Conservation (phyloP, 805 yeast genomes). For the Lipomyces orientalis region DNA sequence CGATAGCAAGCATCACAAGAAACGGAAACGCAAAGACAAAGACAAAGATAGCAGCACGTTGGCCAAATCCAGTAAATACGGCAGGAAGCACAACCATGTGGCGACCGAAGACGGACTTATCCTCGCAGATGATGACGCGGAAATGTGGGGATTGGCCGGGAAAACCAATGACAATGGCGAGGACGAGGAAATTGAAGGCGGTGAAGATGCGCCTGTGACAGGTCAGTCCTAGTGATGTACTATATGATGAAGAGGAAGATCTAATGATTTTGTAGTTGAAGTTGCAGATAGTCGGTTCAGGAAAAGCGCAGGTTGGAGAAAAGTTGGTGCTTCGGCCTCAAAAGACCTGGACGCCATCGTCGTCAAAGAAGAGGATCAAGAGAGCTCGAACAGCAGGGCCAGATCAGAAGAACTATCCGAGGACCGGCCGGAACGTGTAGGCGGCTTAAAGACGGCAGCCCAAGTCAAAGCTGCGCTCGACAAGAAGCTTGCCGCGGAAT, state of each 20-base stretch:
- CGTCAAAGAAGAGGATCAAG: conserved; percentile 12
- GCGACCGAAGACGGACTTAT: conserved; percentile 27
- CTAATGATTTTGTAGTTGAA: conserved; percentile 20
- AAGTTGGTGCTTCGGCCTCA: conserved; percentile 22
- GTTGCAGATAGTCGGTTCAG: conserved; percentile 11
- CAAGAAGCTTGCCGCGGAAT: conserved; percentile 42
- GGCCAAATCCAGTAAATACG: neutral
- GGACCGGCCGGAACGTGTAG: conserved; percentile 20
- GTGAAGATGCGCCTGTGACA: conserved; percentile 40
- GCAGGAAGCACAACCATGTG: neutral
- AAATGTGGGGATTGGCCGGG: conserved; percentile 26
- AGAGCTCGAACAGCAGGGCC: neutral
- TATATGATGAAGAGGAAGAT: neutral
- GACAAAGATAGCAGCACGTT: conserved; percentile 17
- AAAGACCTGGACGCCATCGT: neutral
- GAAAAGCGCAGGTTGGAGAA: conserved; percentile 39
- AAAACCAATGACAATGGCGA: conserved; percentile 30
- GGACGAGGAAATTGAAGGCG: conserved; percentile 44
- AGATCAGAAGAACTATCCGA: neutral
- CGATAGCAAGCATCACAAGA: conserved; percentile 38
- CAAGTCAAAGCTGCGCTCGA: conserved; percentile 50
- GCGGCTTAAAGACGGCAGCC: conserved; percentile 57
- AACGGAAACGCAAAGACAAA: conserved; percentile 39
- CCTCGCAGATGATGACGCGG: conserved; percentile 39
- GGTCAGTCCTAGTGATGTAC: conserved; percentile 13